Conservation (phyloP, 2,329 filamentous ascomycete species). For the Xylariales sp. region DNA sequence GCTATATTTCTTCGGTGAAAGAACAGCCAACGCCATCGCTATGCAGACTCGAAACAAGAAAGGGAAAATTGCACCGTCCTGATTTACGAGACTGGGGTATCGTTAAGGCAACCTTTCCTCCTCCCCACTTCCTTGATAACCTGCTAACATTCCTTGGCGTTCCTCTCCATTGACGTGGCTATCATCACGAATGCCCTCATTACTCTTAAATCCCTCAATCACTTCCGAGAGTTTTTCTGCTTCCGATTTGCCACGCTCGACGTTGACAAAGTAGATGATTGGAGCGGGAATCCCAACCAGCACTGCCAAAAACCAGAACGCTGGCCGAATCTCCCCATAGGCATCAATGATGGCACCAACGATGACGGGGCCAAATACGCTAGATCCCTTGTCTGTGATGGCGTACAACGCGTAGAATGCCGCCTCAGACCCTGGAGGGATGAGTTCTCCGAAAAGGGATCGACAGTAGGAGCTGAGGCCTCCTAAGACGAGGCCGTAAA, state of each 20-base stretch:
- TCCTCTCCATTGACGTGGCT: constrained; percentile 45
- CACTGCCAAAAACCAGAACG: constrained; percentile 90
- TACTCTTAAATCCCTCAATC: constrained; percentile 64
- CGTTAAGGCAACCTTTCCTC: constrained; percentile 40
- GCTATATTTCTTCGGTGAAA: constrained; percentile 13
- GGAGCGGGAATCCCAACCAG: constrained; percentile 88
- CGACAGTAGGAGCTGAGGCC: constrained; percentile 92
- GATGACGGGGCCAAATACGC: constrained; percentile 92
- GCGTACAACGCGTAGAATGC: constrained; percentile 97
- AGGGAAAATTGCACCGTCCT: background rate
- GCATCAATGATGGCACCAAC: constrained; percentile 92
- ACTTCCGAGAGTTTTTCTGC: constrained; percentile 72
- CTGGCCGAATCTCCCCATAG: constrained; percentile 82
- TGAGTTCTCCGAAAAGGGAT: constrained; percentile 90
- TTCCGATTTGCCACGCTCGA: constrained; percentile 79
- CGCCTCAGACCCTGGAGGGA: constrained; percentile 92
- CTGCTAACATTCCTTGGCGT: constrained; percentile 51
- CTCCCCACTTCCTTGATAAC: constrained; percentile 52
- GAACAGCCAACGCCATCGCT: constrained; percentile 56
- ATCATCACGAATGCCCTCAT: constrained; percentile 39
- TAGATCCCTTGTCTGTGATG: constrained; percentile 96
- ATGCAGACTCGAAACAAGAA: constrained; percentile 50
- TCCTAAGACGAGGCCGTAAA: constrained; percentile 95
- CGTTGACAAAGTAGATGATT: constrained; percentile 85
- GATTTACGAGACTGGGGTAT: constrained; percentile 9